Conservation (phyloP, 164 flowering plant species). For the Taxillus chinensis region DNA sequence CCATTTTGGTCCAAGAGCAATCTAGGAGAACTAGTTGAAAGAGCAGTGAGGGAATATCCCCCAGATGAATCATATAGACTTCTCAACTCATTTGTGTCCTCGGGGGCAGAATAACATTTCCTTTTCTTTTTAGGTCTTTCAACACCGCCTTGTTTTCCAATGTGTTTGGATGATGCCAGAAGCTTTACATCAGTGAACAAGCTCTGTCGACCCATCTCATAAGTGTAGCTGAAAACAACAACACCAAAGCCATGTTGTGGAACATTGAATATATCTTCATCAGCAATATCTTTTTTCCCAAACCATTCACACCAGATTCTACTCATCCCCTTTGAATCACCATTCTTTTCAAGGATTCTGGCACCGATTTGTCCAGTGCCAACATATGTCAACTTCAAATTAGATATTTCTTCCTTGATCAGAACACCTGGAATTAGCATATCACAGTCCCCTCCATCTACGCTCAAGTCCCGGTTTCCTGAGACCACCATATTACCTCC, state of each 20-base stretch:
- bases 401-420: conserved; percentile 35
- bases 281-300: conserved; percentile 27
- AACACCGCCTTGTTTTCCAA: conserved; percentile 14
- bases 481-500: conserved; percentile 5
- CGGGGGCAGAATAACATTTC: conserved; percentile 63
- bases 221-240: conserved; percentile 49
- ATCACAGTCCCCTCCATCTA: conserved; percentile 8
- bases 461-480: conserved; percentile 7
- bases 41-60: conserved; percentile 31
- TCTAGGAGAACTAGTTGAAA: conserved; percentile 10
- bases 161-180: conserved; percentile 23
- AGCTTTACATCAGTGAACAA: conserved; percentile 32
- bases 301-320: conserved; percentile 96
- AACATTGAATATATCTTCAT: conserved; percentile 14
- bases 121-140: conserved; percentile 25
- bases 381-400: conserved; percentile 30
- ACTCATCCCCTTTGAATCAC: conserved; percentile 17
- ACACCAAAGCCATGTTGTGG: conserved; percentile 64
- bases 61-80: conserved; percentile 39
- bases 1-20: conserved; percentile 21
- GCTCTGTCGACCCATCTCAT: conserved; percentile 48
- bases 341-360: conserved; percentile 33
- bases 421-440: conserved; percentile 58
- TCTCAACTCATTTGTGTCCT: conserved; percentile 37
- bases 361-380: conserved; percentile 67